A percentile compares a stretch with the other conserved stretches of the same genome.
These are phyloP conservation scores for Achaetomiella virescens DNA, from an alignment of 495 filamentous ascomycete genomes.

Conservation along the genomic window DNA sequence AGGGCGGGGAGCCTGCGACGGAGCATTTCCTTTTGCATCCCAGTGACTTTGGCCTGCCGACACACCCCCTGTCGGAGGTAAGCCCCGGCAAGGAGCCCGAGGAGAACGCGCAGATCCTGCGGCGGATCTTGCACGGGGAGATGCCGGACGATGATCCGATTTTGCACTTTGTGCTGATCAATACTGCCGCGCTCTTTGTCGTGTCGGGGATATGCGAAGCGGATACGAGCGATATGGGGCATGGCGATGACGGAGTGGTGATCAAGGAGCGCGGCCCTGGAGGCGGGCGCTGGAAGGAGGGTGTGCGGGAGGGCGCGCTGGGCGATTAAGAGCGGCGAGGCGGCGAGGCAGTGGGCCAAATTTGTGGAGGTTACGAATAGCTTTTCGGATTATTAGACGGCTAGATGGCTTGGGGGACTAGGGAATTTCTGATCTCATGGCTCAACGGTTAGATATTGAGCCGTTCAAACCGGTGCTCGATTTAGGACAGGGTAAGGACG, in stretches of 20 bases:
- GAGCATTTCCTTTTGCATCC: slow-evolving; percentile 72
- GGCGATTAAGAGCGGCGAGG: slow-evolving; percentile 74
- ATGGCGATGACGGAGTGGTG: slow-evolving; percentile 58
- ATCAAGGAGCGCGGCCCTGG: slow-evolving; percentile 75
- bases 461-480: no score
- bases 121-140: slow-evolving; percentile 66
- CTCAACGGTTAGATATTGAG: not conserved
- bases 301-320: slow-evolving; percentile 75
- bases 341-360: slow-evolving; percentile 62
- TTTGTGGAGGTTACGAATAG: slow-evolving; percentile 57
- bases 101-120: slow-evolving; percentile 81
- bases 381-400: slow-evolving; percentile 16
- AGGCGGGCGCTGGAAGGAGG: slow-evolving; percentile 87
- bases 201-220: slow-evolving; percentile 80
- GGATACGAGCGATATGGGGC: slow-evolving; percentile 66
- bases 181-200: slow-evolving; percentile 82
- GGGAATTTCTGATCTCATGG: not conserved
- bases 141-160: slow-evolving; percentile 72
- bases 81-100: slow-evolving; percentile 76
- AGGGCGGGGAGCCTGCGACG: slow-evolving; percentile 47
- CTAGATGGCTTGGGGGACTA: not conserved
- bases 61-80: slow-evolving; percentile 68
- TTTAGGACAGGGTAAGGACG: no score
- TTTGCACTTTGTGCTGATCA: slow-evolving; percentile 87
- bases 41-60: slow-evolving; percentile 73